Conservation (phyloP, 148 eudicot genomes). For the Arbutus unedo region DNA sequence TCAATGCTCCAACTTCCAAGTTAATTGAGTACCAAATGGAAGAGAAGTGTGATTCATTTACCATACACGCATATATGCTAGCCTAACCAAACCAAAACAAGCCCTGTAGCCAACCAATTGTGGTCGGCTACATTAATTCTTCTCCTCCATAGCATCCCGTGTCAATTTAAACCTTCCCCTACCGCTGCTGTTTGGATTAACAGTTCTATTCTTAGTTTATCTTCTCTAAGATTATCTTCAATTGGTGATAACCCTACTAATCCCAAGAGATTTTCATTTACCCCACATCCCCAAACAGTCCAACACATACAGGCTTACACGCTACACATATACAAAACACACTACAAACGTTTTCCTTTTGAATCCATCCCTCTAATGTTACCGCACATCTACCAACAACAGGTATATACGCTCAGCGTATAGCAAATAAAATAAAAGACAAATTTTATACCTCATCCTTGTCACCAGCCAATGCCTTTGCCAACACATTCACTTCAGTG, state of each 20-base stretch:
- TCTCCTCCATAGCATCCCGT: neutral
- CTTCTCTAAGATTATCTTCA: neutral
- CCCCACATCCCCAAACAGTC: neutral
- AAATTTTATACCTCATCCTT: constrained; percentile 67
- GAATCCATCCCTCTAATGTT: neutral
- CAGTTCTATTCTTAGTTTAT: neutral
- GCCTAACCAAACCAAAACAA: neutral
- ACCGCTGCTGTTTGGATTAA: neutral
- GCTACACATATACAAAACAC: neutral
- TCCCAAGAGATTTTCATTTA: neutral
- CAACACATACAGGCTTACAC: neutral
- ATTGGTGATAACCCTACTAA: neutral
- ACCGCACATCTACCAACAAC: neutral
- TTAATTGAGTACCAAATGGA: neutral
- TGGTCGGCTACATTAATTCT: neutral
- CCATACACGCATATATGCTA: neutral
- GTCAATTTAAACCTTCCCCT: neutral
- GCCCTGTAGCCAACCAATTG: neutral
- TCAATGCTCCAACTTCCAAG: neutral
- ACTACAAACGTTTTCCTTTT: neutral
- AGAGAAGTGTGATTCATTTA: neutral
- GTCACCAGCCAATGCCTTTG: constrained; percentile 80
- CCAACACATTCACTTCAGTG: constrained; percentile 87
- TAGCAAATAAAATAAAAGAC: neutral
- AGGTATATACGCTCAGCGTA: neutral